These are phyloP conservation scores for Chamaecyparis obtusa DNA, from an alignment of 75 land plant species.

Conservation along the genomic window DNA sequence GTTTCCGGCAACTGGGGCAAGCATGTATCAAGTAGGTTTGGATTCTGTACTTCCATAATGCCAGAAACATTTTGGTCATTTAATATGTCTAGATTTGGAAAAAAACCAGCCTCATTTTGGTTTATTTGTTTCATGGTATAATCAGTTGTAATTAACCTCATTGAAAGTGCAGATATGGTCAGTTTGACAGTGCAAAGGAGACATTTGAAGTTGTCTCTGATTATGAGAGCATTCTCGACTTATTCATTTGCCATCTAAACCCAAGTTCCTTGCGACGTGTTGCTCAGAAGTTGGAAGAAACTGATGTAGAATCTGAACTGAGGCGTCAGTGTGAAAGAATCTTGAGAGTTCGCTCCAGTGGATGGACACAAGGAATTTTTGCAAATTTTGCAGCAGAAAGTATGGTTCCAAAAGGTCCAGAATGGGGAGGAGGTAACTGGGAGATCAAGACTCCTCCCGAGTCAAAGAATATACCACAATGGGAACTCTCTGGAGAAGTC, in stretches of 20 bases:
- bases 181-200: slow-evolving; percentile 98
- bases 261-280: slow-evolving; percentile 95
- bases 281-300: slow-evolving; percentile 88
- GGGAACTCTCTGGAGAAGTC: slow-evolving; percentile 97
- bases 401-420: slow-evolving; percentile 97
- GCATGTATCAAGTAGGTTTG: slow-evolving; percentile 91
- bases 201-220: slow-evolving; percentile 94
- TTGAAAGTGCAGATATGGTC: slow-evolving; percentile 73
- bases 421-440: slow-evolving; percentile 99
- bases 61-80: not conserved
- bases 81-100: not conserved
- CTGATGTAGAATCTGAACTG: slow-evolving; percentile 73
- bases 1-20: slow-evolving; percentile 92
- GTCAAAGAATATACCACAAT: slow-evolving; percentile 68
- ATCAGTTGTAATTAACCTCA: slow-evolving; percentile 5
- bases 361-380: slow-evolving; percentile 97
- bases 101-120: not conserved
- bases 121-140: not conserved
- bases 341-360: slow-evolving; percentile 79
- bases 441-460: slow-evolving; percentile 82
- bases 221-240: slow-evolving; percentile 90
- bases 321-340: slow-evolving; percentile 89
- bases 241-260: slow-evolving; percentile 95
- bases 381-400: slow-evolving; percentile 98
- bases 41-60: slow-evolving; percentile 12